These are phyloP conservation scores for Wickerhamiella occidentalis DNA, from an alignment of 805 yeast species.

Conservation along the genomic window DNA sequence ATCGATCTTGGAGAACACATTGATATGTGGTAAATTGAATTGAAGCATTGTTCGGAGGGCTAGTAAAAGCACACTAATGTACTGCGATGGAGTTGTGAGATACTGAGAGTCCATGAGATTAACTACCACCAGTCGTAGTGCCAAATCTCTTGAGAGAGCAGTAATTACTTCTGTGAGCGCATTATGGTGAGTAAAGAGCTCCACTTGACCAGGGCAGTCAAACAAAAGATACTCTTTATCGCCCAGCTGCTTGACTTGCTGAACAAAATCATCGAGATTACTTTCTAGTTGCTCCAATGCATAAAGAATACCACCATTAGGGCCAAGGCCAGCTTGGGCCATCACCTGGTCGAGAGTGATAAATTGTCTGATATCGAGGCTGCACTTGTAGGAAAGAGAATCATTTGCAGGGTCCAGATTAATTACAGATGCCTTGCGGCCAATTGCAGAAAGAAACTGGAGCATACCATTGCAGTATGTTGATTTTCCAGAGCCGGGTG, in stretches of 20 bases:
- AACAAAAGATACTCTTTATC: constrained; percentile 55
- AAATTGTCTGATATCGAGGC: constrained; percentile 67
- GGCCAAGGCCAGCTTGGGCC: constrained; percentile 62
- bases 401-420: constrained; percentile 93
- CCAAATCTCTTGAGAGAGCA: constrained; percentile 47
- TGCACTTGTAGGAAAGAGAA: constrained; percentile 52
- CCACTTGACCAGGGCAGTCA: constrained; percentile 75
- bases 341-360: constrained; percentile 66
- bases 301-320: constrained; percentile 82
- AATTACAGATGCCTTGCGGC: constrained; percentile 71
- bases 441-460: constrained; percentile 89
- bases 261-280: constrained; percentile 46
- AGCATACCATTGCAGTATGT: constrained; percentile 87
- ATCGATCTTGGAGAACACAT: constrained; percentile 87
- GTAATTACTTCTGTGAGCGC: constrained; percentile 60
- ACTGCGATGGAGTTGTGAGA: constrained; percentile 77
- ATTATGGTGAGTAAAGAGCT: constrained; percentile 79
- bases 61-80: constrained; percentile 65
- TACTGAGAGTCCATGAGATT: constrained; percentile 74
- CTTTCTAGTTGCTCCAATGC: constrained; percentile 61
- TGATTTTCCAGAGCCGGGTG: constrained; percentile 91
- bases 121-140: constrained; percentile 58
- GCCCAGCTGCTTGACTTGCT: constrained; percentile 45
- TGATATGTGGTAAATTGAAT: constrained; percentile 82
- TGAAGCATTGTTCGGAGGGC: constrained; percentile 88